Evolutionary conservation across 805 yeast species (phyloP).

Genomic region (Clavispora vitiphila): DNA sequence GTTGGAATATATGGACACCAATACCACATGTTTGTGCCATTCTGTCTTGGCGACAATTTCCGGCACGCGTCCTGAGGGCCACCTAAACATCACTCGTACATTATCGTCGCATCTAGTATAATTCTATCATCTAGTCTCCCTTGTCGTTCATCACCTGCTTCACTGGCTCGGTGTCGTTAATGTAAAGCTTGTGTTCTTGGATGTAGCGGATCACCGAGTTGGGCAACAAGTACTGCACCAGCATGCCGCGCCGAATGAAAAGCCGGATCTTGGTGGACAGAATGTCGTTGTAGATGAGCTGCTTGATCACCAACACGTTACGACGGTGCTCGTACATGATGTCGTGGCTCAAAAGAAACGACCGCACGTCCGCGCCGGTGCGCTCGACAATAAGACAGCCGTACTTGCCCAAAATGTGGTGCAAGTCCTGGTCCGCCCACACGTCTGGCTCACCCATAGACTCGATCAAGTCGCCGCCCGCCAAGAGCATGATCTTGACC

Average conservation of each 20-base stretch:
- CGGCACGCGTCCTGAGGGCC: no score
- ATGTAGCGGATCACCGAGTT: constrained; percentile 92
- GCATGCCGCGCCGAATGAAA: constrained; percentile 91
- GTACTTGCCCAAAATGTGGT: constrained; percentile 90
- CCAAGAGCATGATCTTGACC: constrained; percentile 90
- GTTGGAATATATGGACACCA: no score
- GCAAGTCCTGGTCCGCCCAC: constrained; percentile 95
- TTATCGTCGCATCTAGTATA: no score
- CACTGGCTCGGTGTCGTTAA: constrained; percentile 87
- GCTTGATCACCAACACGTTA: constrained; percentile 91
- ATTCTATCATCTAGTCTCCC: constrained; percentile 15
- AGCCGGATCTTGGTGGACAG: constrained; percentile 91
- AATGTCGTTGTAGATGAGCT: constrained; percentile 93
- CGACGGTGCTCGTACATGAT: constrained; percentile 95
- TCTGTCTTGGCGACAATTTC: no score
- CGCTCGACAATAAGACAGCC: constrained; percentile 96
- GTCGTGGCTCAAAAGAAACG: constrained; percentile 88
- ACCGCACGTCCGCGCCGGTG: constrained; percentile 93
- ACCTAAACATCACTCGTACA: no score
- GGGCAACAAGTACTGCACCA: constrained; percentile 90
- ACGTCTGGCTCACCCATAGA: constrained; percentile 99
- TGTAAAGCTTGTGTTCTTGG: constrained; percentile 83
- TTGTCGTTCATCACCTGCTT: constrained; percentile 62
- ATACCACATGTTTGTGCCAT: no score
- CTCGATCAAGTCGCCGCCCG: constrained; percentile 97